Conservation (phyloP, 495 filamentous ascomycete genomes). For the Podospora pseudopauciseta region DNA sequence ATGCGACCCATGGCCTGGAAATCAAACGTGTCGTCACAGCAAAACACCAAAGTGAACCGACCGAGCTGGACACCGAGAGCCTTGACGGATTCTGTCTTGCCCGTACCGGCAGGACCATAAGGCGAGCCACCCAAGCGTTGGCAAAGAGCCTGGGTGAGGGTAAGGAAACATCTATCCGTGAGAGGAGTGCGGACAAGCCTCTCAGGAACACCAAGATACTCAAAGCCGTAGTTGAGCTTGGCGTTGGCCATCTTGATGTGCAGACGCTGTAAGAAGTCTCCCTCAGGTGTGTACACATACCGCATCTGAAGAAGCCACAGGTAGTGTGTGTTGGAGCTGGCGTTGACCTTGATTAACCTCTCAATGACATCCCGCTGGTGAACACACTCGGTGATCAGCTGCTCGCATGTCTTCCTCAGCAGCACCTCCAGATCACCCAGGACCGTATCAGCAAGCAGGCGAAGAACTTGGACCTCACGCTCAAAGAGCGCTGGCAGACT, state of each 20-base stretch:
- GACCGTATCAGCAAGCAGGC: constrained; percentile 81
- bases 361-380: constrained; percentile 91
- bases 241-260: constrained; percentile 97
- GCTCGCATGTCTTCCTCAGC: constrained; percentile 91
- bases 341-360: constrained; percentile 71
- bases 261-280: constrained; percentile 75
- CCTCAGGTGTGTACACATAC: constrained; percentile 80
- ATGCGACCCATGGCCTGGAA: constrained; percentile 99
- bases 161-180: constrained; percentile 97
- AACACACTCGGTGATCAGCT: constrained; percentile 97
- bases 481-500: constrained; percentile 66
- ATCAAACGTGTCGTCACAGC: constrained; percentile 98
- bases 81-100: constrained; percentile 98
- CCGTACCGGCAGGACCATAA: constrained; percentile 97
- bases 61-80: constrained; percentile 93
- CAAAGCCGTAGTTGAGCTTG: constrained; percentile 91
- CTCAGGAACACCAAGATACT: constrained; percentile 94
- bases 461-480: constrained; percentile 73
- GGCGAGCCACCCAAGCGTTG: constrained; percentile 95
- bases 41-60: constrained; percentile 96
- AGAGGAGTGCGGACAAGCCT: constrained; percentile 92
- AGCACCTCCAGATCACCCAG: constrained; percentile 83
- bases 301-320: constrained; percentile 98
- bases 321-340: constrained; percentile 76
- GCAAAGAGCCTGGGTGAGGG: constrained; percentile 89